Percentiles rank a stretch among this genome's conserved stretches.
phyloP scores from a whole-genome alignment of 2,329 filamentous ascomycete species.

The Tolypocladium ophioglossoides region DNA sequence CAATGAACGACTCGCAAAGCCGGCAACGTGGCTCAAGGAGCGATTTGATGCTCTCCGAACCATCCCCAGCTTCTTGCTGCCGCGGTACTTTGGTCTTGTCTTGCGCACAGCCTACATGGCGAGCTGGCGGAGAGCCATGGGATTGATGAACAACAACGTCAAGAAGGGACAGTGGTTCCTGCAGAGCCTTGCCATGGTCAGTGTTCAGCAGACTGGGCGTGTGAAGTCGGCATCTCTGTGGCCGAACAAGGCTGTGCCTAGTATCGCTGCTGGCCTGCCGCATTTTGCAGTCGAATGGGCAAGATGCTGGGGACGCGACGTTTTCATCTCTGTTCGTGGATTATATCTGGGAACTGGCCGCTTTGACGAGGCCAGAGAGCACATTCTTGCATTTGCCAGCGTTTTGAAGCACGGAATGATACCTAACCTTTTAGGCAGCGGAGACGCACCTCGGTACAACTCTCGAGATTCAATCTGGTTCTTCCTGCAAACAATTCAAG shows the following conservation, averaged over 20 bases:
- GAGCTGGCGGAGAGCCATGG: conserved; percentile 66
- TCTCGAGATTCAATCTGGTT: conserved; percentile 97
- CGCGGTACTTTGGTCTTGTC: conserved; percentile 85
- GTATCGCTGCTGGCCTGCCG: conserved; percentile 81
- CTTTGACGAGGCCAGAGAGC: conserved; percentile 80
- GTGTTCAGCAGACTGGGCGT: conserved; percentile 78
- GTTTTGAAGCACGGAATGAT: conserved; percentile 98
- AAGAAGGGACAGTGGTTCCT: conserved; percentile 79
- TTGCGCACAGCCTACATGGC: conserved; percentile 81
- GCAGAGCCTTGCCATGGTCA: conserved; percentile 81
- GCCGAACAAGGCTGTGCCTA: conserved; percentile 74
- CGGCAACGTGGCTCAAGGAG: conserved; percentile 69
- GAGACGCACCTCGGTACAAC: conserved; percentile 83
- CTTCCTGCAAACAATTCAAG: conserved; percentile 91
- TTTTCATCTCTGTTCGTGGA: conserved; percentile 90
- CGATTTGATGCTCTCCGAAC: conserved; percentile 78
- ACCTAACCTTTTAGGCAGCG: conserved; percentile 81
- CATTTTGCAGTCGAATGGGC: conserved; percentile 94
- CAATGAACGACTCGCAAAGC: conserved; percentile 51
- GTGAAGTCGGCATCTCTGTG: conserved; percentile 87
- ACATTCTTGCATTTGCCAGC: conserved; percentile 89
- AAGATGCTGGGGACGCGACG: conserved; percentile 92
- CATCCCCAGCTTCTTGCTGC: conserved; percentile 81
- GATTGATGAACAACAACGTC: conserved; percentile 69
- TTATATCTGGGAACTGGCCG: conserved; percentile 86